phyloP scores from a whole-genome alignment of 148 eudicot species.

The Hydrangea macrophylla region DNA sequence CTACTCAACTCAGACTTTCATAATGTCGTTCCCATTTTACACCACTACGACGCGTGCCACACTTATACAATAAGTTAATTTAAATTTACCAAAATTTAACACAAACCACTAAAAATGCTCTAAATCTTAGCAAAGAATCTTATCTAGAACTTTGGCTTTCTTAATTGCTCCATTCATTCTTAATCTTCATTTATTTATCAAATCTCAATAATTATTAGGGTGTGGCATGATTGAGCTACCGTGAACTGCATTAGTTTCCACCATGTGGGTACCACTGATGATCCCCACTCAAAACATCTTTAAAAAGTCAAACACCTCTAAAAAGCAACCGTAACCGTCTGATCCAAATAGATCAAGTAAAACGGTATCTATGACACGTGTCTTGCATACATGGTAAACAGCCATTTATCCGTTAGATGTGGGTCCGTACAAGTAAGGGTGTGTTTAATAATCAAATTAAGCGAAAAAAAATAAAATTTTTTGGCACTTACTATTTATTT shows the following conservation, averaged over 20 bases:
- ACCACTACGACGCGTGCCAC: too few relatives aligned
- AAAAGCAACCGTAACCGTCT: not conserved
- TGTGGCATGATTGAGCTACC: not conserved
- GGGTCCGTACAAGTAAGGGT: too few relatives aligned
- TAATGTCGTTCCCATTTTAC: too few relatives aligned
- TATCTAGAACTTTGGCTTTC: not conserved
- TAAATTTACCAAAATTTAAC: too few relatives aligned
- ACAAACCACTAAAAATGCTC: too few relatives aligned
- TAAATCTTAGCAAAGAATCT: too few relatives aligned
- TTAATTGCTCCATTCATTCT: not conserved
- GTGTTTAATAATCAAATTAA: too few relatives aligned
- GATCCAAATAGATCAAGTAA: not conserved
- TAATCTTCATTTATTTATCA: not conserved
- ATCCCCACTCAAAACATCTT: not conserved
- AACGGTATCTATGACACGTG: not conserved
- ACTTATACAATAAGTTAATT: too few relatives aligned
- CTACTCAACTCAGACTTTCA: too few relatives aligned
- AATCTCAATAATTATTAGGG: not conserved
- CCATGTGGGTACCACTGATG: too few relatives aligned
- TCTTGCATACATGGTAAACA: not conserved
- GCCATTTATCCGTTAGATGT: not conserved
- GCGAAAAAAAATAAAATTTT: not conserved
- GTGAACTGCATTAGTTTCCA: not conserved
- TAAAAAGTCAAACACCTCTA: not conserved
- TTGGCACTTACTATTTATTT: too few relatives aligned